A percentile compares a stretch with the other conserved stretches of the same genome.
These are phyloP conservation scores for Gossypium aridum DNA, from an alignment of 441 rosid species.

Conservation along the genomic window DNA sequence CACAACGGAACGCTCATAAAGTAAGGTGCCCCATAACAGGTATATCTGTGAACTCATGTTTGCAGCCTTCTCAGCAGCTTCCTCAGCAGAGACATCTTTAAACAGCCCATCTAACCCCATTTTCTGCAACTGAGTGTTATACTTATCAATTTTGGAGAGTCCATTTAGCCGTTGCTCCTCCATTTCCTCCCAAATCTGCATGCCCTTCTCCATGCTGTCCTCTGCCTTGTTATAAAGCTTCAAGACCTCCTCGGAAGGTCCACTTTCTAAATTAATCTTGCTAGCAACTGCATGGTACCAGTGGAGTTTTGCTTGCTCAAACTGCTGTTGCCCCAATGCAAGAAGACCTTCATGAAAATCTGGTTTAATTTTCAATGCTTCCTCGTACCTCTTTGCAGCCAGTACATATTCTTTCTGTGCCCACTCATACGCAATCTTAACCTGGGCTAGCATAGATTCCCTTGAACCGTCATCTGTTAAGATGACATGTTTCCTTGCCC, in stretches of 20 bases:
- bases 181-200: constrained; percentile 92
- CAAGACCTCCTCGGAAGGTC: constrained; percentile 67
- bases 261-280: constrained; percentile 52
- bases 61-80: constrained; percentile 65
- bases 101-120: constrained; percentile 55
- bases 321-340: constrained; percentile 86
- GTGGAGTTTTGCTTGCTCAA: constrained; percentile 88
- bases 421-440: constrained; percentile 61
- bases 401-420: constrained; percentile 57
- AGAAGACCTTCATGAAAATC: constrained; percentile 84
- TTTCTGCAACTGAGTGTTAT: constrained; percentile 49
- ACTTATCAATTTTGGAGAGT: constrained; percentile 50
- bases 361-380: constrained; percentile 73
- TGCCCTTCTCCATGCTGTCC: constrained; percentile 82
- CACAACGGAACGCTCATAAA: constrained; percentile 83
- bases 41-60: constrained; percentile 83
- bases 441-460: constrained; percentile 49
- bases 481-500: constrained; percentile 69
- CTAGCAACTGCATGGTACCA: constrained; percentile 82
- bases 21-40: constrained; percentile 88
- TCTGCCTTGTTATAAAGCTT: constrained; percentile 85
- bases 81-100: constrained; percentile 52
- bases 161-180: constrained; percentile 67
- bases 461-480: constrained; percentile 60
- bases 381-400: constrained; percentile 66